These are phyloP conservation scores for Lecanoromycetidae sp. DNA, from an alignment of 2,329 filamentous ascomycete species.

Conservation along the genomic window DNA sequence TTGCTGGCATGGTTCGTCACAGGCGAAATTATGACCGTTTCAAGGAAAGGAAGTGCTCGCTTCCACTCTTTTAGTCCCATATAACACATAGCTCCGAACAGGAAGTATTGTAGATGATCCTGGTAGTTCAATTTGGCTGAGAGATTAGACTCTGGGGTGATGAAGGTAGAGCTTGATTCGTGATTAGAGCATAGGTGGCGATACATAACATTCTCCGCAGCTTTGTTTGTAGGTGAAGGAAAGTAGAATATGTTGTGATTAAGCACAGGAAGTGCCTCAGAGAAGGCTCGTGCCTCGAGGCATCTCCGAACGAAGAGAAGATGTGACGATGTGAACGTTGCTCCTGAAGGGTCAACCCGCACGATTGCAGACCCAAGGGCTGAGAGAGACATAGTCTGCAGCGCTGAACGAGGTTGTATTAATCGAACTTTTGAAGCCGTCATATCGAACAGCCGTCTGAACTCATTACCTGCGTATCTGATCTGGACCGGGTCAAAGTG, in stretches of 20 bases:
- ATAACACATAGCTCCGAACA: conserved; percentile 53
- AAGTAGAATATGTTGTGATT: conserved; percentile 33
- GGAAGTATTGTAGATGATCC: conserved; percentile 51
- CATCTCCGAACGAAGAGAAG: conserved; percentile 31
- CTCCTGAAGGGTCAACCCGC: conserved; percentile 32
- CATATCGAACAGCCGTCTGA: conserved; percentile 28
- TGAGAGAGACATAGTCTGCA: too few species aligned
- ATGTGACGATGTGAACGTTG: conserved; percentile 34
- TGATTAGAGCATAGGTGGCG: conserved; percentile 24
- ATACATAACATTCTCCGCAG: conserved; percentile 18
- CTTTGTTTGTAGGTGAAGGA: conserved; percentile 22
- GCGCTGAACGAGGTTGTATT: conserved; percentile 29
- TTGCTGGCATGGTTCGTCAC: conserved; percentile 53
- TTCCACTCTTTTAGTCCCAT: conserved; percentile 50
- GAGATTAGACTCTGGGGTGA: conserved; percentile 29
- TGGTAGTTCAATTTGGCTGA: conserved; percentile 30
- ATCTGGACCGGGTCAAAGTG: conserved; percentile 39
- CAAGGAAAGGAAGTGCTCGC: conserved; percentile 49
- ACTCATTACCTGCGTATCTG: conserved; percentile 32
- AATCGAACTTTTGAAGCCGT: conserved; percentile 26
- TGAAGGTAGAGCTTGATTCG: conserved; percentile 25
- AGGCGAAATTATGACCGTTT: conserved; percentile 56
- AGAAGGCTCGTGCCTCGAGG: conserved; percentile 31
- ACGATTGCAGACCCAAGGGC: conserved; percentile 34
- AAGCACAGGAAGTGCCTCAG: conserved; percentile 30